Conservation (phyloP, 495 filamentous ascomycete species). For the Aspergillus nanangensis region DNA sequence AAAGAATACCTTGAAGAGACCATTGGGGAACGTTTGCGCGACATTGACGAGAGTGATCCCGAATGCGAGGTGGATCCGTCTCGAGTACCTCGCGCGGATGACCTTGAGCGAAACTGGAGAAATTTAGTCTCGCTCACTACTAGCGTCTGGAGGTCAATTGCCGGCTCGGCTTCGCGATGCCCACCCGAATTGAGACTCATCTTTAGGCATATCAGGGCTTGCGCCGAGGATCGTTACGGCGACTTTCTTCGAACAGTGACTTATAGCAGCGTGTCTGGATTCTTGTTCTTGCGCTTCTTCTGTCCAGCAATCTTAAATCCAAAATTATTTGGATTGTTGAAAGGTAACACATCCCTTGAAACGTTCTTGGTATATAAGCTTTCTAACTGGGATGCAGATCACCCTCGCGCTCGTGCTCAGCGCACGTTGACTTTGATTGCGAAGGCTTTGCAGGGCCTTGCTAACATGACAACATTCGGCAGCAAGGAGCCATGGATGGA, state of each 20-base stretch:
- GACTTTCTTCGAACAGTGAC: constrained; percentile 87
- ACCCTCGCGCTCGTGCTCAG: constrained; percentile 81
- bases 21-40: constrained; percentile 73
- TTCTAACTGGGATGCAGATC: constrained; percentile 48
- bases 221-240: constrained; percentile 96
- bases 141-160: constrained; percentile 80
- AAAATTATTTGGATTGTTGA: constrained; percentile 88
- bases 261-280: constrained; percentile 95
- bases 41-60: constrained; percentile 82
- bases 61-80: constrained; percentile 93
- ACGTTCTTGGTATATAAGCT: neutral
- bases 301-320: constrained; percentile 95
- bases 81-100: constrained; percentile 63
- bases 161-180: constrained; percentile 63
- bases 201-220: constrained; percentile 87
- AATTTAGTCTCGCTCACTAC: constrained; percentile 71
- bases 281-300: constrained; percentile 93
- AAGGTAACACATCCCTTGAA: constrained; percentile 50
- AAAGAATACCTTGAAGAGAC: constrained; percentile 91
- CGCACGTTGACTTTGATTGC: constrained; percentile 90
- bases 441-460: constrained; percentile 91
- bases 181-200: constrained; percentile 83
- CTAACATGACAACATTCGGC: constrained; percentile 90
- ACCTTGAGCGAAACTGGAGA: constrained; percentile 80
- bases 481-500: constrained; percentile 99